phyloP scores from a whole-genome alignment of 306 rosid genomes.

The Herpetospermum pedunculosum region DNA sequence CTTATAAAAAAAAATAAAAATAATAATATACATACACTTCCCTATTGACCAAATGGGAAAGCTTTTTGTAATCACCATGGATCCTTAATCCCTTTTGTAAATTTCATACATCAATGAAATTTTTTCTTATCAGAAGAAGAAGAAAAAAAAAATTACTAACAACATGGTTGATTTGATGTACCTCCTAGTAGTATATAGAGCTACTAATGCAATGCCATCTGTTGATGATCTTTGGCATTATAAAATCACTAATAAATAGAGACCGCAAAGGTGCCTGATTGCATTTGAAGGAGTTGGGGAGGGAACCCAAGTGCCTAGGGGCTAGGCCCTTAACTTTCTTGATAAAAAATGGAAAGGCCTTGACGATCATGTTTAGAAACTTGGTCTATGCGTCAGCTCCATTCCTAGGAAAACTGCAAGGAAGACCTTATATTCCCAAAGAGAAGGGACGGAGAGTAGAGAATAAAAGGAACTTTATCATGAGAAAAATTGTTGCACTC shows the following conservation, averaged over 20 bases:
- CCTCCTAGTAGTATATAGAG: neutral
- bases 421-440: neutral
- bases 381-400: neutral
- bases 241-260: neutral
- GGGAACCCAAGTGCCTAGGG: neutral
- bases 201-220: neutral
- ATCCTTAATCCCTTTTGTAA: too few relatives aligned
- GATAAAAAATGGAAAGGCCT: neutral
- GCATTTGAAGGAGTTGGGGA: neutral
- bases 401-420: neutral
- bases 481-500: neutral
- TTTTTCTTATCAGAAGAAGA: too few relatives aligned
- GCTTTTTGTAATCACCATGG: too few relatives aligned
- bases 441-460: neutral
- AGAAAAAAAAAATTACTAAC: too few relatives aligned
- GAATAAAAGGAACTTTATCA: neutral
- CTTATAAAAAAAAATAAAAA: too few relatives aligned
- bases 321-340: neutral
- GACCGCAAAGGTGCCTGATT: neutral
- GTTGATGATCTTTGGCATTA: neutral
- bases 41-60: too few relatives aligned
- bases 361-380: neutral
- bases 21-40: too few relatives aligned
- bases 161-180: neutral
- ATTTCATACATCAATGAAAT: too few relatives aligned